Percentiles rank a stretch among this genome's conserved stretches.
phyloP scores from a whole-genome alignment of 805 yeast genomes.

The Isabelozyma pseudorhagii region DNA sequence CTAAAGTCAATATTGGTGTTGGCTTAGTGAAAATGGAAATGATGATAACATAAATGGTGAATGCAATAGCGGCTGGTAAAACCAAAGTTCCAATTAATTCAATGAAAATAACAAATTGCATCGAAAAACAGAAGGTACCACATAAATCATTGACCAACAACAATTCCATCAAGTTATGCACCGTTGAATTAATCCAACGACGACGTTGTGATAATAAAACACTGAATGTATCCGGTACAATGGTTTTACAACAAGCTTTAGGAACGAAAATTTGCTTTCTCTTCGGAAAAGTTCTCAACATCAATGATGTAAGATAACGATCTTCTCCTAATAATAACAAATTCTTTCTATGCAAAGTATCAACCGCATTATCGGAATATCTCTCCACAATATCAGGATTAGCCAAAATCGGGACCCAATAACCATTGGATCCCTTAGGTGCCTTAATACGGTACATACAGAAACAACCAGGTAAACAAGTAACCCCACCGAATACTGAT shows the following conservation, averaged over 20 bases:
- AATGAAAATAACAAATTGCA: constrained; percentile 86
- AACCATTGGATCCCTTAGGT: constrained; percentile 67
- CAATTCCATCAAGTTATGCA: constrained; percentile 86
- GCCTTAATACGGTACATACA: constrained; percentile 88
- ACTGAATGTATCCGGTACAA: constrained; percentile 79
- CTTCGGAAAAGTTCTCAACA: constrained; percentile 86
- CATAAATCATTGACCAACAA: constrained; percentile 82
- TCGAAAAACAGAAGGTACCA: constrained; percentile 91
- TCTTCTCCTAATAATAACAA: constrained; percentile 86
- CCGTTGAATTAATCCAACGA: constrained; percentile 95
- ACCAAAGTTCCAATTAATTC: constrained; percentile 86
- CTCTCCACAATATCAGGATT: constrained; percentile 93
- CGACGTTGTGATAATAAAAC: constrained; percentile 89
- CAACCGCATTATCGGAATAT: constrained; percentile 81
- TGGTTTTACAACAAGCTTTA: constrained; percentile 87
- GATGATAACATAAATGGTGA: constrained; percentile 76
- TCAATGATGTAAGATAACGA: constrained; percentile 76
- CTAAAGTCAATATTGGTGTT: constrained; percentile 73
- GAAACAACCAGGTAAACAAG: constrained; percentile 95
- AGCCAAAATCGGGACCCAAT: constrained; percentile 91
- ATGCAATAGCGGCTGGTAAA: constrained; percentile 81
- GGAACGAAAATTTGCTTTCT: constrained; percentile 84
- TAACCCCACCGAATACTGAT: constrained; percentile 91
- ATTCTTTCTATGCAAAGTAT: constrained; percentile 83
- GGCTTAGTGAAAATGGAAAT: constrained; percentile 68